Evolutionary conservation across 2,329 filamentous ascomycete species (phyloP).

Genomic region (Trichoderma sp.): DNA sequence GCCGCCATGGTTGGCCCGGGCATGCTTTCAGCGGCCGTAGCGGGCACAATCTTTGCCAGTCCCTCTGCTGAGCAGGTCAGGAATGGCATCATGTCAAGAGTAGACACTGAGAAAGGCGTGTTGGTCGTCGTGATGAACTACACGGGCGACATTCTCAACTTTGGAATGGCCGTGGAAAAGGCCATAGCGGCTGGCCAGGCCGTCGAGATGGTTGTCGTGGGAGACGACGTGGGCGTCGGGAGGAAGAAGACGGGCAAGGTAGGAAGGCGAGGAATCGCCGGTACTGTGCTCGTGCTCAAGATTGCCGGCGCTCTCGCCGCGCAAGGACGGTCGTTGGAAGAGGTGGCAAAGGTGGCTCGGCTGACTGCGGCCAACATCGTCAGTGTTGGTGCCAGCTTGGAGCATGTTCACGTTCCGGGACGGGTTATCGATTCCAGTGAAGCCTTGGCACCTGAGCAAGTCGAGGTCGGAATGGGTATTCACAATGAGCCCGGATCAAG

Average conservation of each 20-base stretch:
- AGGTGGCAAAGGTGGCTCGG: constrained; percentile 71
- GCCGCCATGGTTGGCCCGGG: constrained; percentile 80
- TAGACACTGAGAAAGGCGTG: constrained; percentile 70
- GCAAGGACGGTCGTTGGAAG: constrained; percentile 61
- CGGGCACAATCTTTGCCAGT: constrained; percentile 83
- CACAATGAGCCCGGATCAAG: constrained; percentile 66
- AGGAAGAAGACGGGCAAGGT: constrained; percentile 83
- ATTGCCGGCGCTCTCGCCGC: constrained; percentile 81
- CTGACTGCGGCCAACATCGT: constrained; percentile 73
- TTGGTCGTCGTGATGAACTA: constrained; percentile 96
- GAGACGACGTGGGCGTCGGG: constrained; percentile 88
- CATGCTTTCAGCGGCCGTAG: constrained; percentile 75
- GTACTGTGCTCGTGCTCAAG: constrained; percentile 89
- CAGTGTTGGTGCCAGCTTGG: constrained; percentile 79
- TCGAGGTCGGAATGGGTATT: constrained; percentile 73
- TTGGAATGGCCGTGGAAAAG: constrained; percentile 91
- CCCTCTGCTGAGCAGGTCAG: constrained; percentile 81
- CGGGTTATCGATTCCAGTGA: constrained; percentile 59
- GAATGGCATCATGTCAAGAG: constrained; percentile 67
- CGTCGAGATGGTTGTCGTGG: constrained; percentile 87
- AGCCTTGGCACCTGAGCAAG: constrained; percentile 52
- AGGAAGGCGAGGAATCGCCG: constrained; percentile 83
- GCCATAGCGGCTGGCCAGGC: constrained; percentile 73
- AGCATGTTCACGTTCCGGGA: constrained; percentile 92
- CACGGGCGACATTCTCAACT: constrained; percentile 85